phyloP scores from a whole-genome alignment of 805 yeast species.

The Pichia occidentalis region DNA sequence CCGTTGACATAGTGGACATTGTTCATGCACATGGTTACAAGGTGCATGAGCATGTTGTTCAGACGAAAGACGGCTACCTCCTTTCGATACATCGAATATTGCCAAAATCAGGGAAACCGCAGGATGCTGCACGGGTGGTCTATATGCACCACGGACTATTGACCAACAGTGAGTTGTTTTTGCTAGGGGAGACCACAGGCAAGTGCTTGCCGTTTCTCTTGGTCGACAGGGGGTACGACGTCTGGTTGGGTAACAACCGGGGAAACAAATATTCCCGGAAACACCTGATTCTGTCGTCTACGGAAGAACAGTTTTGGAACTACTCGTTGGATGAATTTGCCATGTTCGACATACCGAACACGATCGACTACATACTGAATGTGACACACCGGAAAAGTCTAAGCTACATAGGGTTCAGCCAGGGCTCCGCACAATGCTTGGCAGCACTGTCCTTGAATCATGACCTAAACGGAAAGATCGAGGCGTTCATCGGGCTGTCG shows the following conservation, averaged over 20 bases:
- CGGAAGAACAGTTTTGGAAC: slow-evolving; percentile 66
- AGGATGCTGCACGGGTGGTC: slow-evolving; percentile 36
- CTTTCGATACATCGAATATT: slow-evolving; percentile 64
- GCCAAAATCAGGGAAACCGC: slow-evolving; percentile 20
- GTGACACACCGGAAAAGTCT: slow-evolving; percentile 40
- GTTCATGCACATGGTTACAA: slow-evolving; percentile 47
- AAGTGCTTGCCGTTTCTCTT: slow-evolving; percentile 63
- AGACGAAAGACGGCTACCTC: slow-evolving; percentile 74
- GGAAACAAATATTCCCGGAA: slow-evolving; percentile 89
- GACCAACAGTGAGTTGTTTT: slow-evolving; percentile 71
- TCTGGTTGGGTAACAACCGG: slow-evolving; percentile 89
- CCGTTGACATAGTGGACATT: slow-evolving; percentile 29
- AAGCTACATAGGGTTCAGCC: slow-evolving; percentile 82
- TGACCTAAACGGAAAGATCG: slow-evolving; percentile 48
- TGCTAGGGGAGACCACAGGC: slow-evolving; percentile 38
- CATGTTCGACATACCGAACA: slow-evolving; percentile 78
- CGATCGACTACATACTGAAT: slow-evolving; percentile 63
- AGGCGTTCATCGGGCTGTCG: slow-evolving; percentile 70
- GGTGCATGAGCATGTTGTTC: slow-evolving; percentile 71
- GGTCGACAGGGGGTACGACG: slow-evolving; percentile 80
- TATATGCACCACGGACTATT: slow-evolving; percentile 87
- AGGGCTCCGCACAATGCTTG: slow-evolving; percentile 91
- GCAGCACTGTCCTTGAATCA: slow-evolving; percentile 70
- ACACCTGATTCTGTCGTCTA: slow-evolving; percentile 42
- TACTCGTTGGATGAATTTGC: slow-evolving; percentile 91